These are phyloP conservation scores for Fusarium verticillioides DNA, from an alignment of 2,329 filamentous ascomycete genomes.

Conservation along the genomic window DNA sequence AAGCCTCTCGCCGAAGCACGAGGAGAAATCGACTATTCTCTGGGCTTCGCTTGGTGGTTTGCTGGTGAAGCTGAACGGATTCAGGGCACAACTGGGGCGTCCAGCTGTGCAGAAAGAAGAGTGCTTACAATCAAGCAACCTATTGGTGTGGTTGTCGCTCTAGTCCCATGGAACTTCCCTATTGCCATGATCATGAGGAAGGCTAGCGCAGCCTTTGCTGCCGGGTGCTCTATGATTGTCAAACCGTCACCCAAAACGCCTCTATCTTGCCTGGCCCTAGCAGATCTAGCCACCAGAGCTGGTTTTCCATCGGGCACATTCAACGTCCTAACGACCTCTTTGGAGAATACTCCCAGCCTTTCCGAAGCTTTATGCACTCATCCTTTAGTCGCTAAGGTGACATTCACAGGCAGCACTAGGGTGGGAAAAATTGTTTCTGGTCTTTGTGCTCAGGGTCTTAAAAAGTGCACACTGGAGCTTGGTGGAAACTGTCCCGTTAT, in stretches of 20 bases:
- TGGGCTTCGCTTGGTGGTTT: conserved; percentile 67
- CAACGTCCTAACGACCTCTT: conserved; percentile 57
- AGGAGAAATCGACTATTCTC: conserved; percentile 66
- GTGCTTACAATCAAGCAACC: conserved; percentile 74
- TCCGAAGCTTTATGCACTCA: conserved; percentile 56
- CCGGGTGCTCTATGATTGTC: conserved; percentile 78
- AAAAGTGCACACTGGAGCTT: conserved; percentile 75
- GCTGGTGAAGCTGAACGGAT: conserved; percentile 56
- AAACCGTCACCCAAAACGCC: conserved; percentile 81
- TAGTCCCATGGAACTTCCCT: conserved; percentile 68
- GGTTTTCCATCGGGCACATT: conserved; percentile 78
- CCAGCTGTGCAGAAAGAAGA: conserved; percentile 57
- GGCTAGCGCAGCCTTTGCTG: conserved; percentile 68
- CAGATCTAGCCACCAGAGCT: conserved; percentile 73
- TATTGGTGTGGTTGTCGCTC: conserved; percentile 47
- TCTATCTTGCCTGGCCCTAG: conserved; percentile 75
- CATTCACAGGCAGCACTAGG: conserved; percentile 78
- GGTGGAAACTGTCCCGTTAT: conserved; percentile 76
- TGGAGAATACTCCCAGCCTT: conserved; percentile 56
- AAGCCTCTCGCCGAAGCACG: conserved; percentile 66
- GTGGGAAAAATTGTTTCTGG: conserved; percentile 74
- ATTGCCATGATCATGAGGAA: conserved; percentile 63
- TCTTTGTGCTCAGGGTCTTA: conserved; percentile 70
- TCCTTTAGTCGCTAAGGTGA: conserved; percentile 60
- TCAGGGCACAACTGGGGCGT: conserved; percentile 67